These are phyloP conservation scores for Ophiostoma piceae DNA, from an alignment of 2,329 filamentous ascomycete species.

Conservation along the genomic window DNA sequence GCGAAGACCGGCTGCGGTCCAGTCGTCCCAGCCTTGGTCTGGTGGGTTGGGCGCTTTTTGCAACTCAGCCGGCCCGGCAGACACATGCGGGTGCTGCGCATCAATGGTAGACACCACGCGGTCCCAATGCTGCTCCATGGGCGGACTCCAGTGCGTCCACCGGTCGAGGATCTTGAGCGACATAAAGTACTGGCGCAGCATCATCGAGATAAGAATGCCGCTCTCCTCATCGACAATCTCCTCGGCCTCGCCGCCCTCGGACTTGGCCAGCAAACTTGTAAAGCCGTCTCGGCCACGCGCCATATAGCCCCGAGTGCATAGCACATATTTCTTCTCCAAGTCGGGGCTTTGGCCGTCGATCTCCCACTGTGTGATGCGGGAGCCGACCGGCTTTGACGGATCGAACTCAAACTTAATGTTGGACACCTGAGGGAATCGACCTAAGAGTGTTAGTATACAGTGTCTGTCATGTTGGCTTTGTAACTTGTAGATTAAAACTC, in stretches of 20 bases:
- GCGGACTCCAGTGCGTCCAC: slow-evolving; percentile 67
- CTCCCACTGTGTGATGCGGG: slow-evolving; percentile 57
- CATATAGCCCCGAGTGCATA: slow-evolving; percentile 87
- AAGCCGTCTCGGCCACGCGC: slow-evolving; percentile 83
- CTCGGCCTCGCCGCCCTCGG: slow-evolving; percentile 69
- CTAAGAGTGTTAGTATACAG: slow-evolving; percentile 26
- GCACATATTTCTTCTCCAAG: slow-evolving; percentile 57
- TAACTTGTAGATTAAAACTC: background rate
- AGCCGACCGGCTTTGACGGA: slow-evolving; percentile 52
- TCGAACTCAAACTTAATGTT: slow-evolving; percentile 75
- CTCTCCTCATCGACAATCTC: slow-evolving; percentile 82
- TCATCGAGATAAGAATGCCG: slow-evolving; percentile 77
- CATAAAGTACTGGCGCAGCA: slow-evolving; percentile 89
- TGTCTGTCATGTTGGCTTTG: too few species aligned
- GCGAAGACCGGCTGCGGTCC: slow-evolving; percentile 37
- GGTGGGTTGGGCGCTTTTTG: background rate
- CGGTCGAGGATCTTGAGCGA: slow-evolving; percentile 72
- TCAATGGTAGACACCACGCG: slow-evolving; percentile 59
- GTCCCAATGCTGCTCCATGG: slow-evolving; percentile 60
- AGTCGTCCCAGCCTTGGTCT: slow-evolving; percentile 34
- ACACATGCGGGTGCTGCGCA: slow-evolving; percentile 45
- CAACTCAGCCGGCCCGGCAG: background rate
- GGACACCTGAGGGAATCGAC: slow-evolving; percentile 77
- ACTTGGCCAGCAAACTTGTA: slow-evolving; percentile 65
- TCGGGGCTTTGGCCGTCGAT: slow-evolving; percentile 56